Conservation (phyloP, 179 eudicot genomes). For the Patellifolia procumbens region DNA sequence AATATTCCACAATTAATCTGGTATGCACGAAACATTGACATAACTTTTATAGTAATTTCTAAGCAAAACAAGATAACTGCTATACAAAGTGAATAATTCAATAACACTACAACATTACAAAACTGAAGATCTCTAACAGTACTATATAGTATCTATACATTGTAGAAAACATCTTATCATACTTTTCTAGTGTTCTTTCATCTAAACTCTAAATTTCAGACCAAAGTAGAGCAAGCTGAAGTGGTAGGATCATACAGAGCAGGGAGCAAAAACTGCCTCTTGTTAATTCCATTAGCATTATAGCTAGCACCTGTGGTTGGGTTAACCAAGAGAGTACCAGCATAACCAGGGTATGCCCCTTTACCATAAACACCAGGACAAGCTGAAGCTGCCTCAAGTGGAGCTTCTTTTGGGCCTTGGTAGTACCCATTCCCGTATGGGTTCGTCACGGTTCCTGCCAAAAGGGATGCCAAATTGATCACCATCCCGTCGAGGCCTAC, state of each 20-base stretch:
- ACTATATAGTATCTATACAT: no score
- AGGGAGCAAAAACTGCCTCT: slow-evolving; percentile 38
- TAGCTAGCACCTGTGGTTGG: slow-evolving; percentile 34
- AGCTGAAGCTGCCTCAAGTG: slow-evolving; percentile 38
- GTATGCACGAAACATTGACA: no score
- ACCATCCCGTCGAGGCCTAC: slow-evolving; percentile 46
- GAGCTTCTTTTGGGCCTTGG: slow-evolving; percentile 42
- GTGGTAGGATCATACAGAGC: slow-evolving; percentile 39
- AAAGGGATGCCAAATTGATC: slow-evolving; percentile 31
- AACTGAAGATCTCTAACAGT: no score
- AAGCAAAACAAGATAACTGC: no score
- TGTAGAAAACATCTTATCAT: no score
- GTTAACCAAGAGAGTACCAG: slow-evolving; percentile 34
- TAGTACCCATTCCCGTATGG: slow-evolving; percentile 39
- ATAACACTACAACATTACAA: no score
- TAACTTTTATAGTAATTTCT: no score
- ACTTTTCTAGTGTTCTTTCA: background rate
- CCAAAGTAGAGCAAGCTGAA: slow-evolving; percentile 37
- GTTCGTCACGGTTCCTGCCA: slow-evolving; percentile 40
- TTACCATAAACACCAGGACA: slow-evolving; percentile 38
- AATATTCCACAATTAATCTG: no score
- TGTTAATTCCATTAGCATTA: slow-evolving; percentile 35
- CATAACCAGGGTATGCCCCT: slow-evolving; percentile 44
- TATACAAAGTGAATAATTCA: no score
- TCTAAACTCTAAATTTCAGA: background rate